Percentiles rank a stretch among this genome's conserved stretches.
These are phyloP conservation scores for Nadsonia fulvescens DNA, from an alignment of 805 yeast species.

Conservation along the genomic window DNA sequence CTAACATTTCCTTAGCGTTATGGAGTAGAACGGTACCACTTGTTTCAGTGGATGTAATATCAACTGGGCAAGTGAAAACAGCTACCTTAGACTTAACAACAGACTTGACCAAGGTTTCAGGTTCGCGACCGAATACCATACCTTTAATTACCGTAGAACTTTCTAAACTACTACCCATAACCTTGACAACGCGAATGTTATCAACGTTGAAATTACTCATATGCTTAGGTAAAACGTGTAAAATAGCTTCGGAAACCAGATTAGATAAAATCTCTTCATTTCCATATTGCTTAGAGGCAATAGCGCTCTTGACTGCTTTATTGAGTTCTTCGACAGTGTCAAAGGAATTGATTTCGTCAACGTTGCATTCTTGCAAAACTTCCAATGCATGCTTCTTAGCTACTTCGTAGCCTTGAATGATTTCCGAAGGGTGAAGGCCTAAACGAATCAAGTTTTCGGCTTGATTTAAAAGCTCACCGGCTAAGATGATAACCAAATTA, in stretches of 20 bases:
- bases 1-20: constrained; percentile 92
- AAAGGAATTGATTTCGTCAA: constrained; percentile 44
- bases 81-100: constrained; percentile 66
- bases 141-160: constrained; percentile 76
- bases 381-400: constrained; percentile 64
- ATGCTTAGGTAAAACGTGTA: constrained; percentile 53
- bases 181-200: constrained; percentile 84
- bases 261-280: constrained; percentile 59
- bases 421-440: constrained; percentile 84
- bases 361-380: constrained; percentile 36
- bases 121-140: constrained; percentile 95
- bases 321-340: constrained; percentile 34
- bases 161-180: constrained; percentile 75
- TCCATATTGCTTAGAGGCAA: constrained; percentile 88
- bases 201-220: constrained; percentile 70
- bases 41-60: constrained; percentile 91
- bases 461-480: constrained; percentile 77
- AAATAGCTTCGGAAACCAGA: constrained; percentile 72
- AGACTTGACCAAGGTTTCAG: constrained; percentile 77
- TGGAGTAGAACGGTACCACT: constrained; percentile 93
- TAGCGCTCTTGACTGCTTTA: constrained; percentile 70
- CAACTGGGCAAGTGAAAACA: constrained; percentile 84
- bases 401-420: constrained; percentile 77
- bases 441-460: constrained; percentile 71
- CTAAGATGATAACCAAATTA: constrained; percentile 75